These are phyloP conservation scores for Fraxinus sp. DNA, from an alignment of 305 asterid species.

Conservation along the genomic window DNA sequence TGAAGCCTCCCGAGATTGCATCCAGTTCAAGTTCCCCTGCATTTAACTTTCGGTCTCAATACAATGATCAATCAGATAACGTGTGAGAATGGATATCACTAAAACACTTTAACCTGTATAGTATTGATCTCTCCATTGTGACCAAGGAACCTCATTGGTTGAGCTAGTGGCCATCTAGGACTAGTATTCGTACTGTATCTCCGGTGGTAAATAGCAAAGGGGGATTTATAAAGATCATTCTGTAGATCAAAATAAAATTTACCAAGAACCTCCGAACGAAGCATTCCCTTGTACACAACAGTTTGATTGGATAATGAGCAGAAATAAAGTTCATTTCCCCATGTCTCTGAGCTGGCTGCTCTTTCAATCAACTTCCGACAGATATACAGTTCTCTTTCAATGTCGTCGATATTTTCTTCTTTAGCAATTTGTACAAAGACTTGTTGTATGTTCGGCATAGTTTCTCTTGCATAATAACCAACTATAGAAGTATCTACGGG, in stretches of 20 bases:
- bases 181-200: slow-evolving; percentile 96
- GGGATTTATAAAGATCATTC: slow-evolving; percentile 64
- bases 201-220: slow-evolving; percentile 96
- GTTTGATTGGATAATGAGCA: slow-evolving; percentile 96
- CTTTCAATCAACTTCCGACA: slow-evolving; percentile 91
- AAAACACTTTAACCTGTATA: slow-evolving; percentile 66
- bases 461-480: slow-evolving; percentile 78
- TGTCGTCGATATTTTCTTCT: slow-evolving; percentile 89
- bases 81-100: slow-evolving; percentile 21
- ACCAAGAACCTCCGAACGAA: slow-evolving; percentile 94
- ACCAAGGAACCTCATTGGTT: slow-evolving; percentile 98
- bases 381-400: slow-evolving; percentile 87
- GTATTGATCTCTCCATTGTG: slow-evolving; percentile 99
- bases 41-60: slow-evolving; percentile 24
- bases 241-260: slow-evolving; percentile 87
- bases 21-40: slow-evolving; percentile 99
- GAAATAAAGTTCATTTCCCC: slow-evolving; percentile 90
- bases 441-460: slow-evolving; percentile 92
- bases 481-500: slow-evolving; percentile 80
- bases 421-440: slow-evolving; percentile 78
- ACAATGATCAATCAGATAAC: slow-evolving; percentile 23
- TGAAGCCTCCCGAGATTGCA: slow-evolving; percentile 96
- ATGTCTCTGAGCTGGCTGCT: slow-evolving; percentile 59
- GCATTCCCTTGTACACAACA: slow-evolving; percentile 97
- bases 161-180: slow-evolving; percentile 99